Conservation (phyloP, 176 grass and related monocot genomes). For the Triticum dicoccoides region DNA sequence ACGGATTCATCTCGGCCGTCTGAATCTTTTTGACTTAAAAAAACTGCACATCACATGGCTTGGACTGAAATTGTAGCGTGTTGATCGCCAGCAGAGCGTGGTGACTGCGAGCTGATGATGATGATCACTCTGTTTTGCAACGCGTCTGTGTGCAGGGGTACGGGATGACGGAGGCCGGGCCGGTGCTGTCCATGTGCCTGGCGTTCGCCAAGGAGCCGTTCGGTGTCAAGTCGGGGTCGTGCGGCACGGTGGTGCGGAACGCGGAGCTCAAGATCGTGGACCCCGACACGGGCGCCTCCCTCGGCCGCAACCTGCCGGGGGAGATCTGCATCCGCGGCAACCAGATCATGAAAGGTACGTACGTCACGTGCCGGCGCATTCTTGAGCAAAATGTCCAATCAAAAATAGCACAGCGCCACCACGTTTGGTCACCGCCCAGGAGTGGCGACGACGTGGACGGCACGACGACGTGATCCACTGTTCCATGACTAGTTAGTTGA, state of each 20-base stretch:
- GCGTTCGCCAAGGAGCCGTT: conserved; percentile 86
- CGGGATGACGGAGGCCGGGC: conserved; percentile 93
- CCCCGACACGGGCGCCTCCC: conserved; percentile 53
- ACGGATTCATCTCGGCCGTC: background rate
- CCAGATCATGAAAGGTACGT: conserved; percentile 96
- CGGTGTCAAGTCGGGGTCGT: conserved; percentile 80
- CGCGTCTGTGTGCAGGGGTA: conserved; percentile 50
- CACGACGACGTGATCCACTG: background rate
- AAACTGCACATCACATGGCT: background rate
- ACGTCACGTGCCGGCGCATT: too few species aligned
- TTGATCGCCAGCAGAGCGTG: background rate
- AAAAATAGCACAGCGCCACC: too few species aligned
- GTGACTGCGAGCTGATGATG: too few species aligned
- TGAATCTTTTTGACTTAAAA: background rate
- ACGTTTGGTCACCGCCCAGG: too few species aligned
- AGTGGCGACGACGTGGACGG: background rate
- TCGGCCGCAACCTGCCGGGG: conserved; percentile 59
- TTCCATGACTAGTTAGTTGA: background rate
- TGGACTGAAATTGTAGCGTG: background rate
- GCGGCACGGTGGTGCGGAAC: conserved; percentile 89
- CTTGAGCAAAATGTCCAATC: background rate
- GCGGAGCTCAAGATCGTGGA: conserved; percentile 81
- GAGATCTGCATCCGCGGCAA: conserved; percentile 95
- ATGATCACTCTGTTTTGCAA: background rate
- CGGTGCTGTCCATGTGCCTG: conserved; percentile 90